Base-by-base conservation (phyloP, 2,329 filamentous ascomycete genomes). In the Microdochium bolleyi region DNA sequence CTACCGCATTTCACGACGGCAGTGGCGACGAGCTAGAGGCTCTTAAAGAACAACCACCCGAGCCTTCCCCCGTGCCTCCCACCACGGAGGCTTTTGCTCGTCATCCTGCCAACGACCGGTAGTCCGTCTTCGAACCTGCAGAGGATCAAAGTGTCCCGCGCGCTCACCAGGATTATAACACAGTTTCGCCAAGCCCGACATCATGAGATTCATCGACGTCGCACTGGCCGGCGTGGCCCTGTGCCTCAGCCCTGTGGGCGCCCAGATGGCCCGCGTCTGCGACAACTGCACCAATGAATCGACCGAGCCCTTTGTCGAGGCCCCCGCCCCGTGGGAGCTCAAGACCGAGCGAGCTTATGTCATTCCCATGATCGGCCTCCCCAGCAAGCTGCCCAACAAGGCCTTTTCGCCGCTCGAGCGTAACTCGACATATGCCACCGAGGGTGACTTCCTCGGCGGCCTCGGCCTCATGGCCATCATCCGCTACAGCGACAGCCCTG, bases 381-480 rank as follows among this genome's bases (percentile, higher is more conserved):
- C 58, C 34, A 53, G 37, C 54, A 53, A 55, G 55, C 58, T 55
- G 59, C 56, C 54, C 46, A 49, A 52, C 49, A 57, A 57, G 48
- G 49, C 46, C 25, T 52, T 48, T 51, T 22, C 38, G 2, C 53
- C 52, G 3, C 53, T 54, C 14, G 51, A 50, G 48, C 49, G 37
- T 44, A 27, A 41, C 48, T 41, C 49, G 37, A 21, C 2, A 10
- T 14, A 13, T 22, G 53, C 52, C 50, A 37, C 30, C 24, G 25
- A 51, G 77, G 61, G 57, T 3, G 50, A 56, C 27, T 55, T 57
- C n/a, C 22, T 58, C 9, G 64, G 63, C 32, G 60, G 63, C 3
- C 32, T 64, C 1, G 61, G 61, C 37, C 60, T 63, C 51, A 61
- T 67, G 4, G 63, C 66, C 52, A 56, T 69, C 21, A 56, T 69